phyloP scores from a whole-genome alignment of 176 grass and related monocot species.

The Melocanna baccifera region DNA sequence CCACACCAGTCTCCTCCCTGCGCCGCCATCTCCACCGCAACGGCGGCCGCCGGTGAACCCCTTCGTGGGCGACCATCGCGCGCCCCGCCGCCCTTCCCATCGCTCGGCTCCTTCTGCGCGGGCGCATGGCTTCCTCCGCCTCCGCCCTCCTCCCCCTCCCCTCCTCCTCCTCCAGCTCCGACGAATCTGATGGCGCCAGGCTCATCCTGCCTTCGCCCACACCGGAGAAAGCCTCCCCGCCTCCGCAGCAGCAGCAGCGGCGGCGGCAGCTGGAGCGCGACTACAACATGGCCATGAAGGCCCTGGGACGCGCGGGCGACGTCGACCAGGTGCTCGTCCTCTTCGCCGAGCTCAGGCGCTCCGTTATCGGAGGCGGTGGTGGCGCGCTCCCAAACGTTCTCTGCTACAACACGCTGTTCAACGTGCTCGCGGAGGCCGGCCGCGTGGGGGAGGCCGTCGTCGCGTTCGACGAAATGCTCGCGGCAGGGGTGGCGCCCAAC shows the following conservation, averaged over 20 bases:
- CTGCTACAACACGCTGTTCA: conserved; percentile 86
- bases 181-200: conserved; percentile 28
- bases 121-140: conserved; percentile 39
- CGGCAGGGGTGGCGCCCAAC: conserved; percentile 37
- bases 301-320: conserved; percentile 44
- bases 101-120: conserved; percentile 30
- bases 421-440: conserved; percentile 49
- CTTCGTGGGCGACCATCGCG: conserved; percentile 38
- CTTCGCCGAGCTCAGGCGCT: conserved; percentile 54
- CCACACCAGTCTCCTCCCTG: not conserved
- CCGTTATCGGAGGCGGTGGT: not conserved
- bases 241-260: not conserved
- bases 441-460: conserved; percentile 32
- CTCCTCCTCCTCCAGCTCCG: conserved; percentile 7
- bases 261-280: conserved; percentile 24
- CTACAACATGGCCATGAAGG: conserved; percentile 69
- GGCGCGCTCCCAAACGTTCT: conserved; percentile 45
- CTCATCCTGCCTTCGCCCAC: not conserved
- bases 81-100: conserved; percentile 1
- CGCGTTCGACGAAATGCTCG: conserved; percentile 53
- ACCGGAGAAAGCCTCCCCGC: not conserved
- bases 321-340: conserved; percentile 45
- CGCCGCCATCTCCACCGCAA: conserved; percentile 3
- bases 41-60: conserved; percentile 21
- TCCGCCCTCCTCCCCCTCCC: conserved; percentile 17